Conservation (phyloP, 352 stramenopile species). For the Aphanomyces cochlioides region DNA sequence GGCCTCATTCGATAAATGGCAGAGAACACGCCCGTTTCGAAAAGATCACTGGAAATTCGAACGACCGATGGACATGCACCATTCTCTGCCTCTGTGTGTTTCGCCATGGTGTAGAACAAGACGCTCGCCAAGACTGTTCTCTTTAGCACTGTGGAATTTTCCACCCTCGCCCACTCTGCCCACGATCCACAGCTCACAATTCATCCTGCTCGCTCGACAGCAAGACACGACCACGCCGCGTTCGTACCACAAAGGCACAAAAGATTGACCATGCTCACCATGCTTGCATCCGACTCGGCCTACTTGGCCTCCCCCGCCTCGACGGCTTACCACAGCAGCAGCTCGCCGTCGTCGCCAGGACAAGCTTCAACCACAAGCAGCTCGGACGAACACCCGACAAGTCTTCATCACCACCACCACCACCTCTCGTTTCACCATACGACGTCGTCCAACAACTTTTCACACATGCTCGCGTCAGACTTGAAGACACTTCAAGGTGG, state of each 20-base stretch:
- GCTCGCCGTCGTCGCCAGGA: neutral
- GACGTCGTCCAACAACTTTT: neutral
- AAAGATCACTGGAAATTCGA: slow-evolving; percentile 22
- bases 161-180: neutral
- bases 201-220: neutral
- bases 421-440: neutral
- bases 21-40: neutral
- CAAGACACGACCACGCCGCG: slow-evolving; percentile 6
- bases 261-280: neutral
- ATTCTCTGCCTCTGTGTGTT: slow-evolving; percentile 3
- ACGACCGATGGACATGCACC: neutral
- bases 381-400: neutral
- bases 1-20: slow-evolving; percentile 11
- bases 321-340: neutral
- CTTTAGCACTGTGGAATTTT: neutral
- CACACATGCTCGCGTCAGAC: neutral
- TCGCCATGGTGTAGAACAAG: neutral
- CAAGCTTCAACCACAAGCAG: slow-evolving; percentile 9
- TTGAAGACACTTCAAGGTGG: slow-evolving; percentile 3
- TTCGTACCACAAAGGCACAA: neutral
- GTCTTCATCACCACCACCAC: neutral
- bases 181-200: neutral
- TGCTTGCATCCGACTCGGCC: slow-evolving; percentile 2
- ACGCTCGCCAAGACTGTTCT: neutral
- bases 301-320: neutral